Evolutionary conservation across 1,284 basidiomycete genomes (phyloP).

Genomic region (Lentinula novae-zelandiae): DNA sequence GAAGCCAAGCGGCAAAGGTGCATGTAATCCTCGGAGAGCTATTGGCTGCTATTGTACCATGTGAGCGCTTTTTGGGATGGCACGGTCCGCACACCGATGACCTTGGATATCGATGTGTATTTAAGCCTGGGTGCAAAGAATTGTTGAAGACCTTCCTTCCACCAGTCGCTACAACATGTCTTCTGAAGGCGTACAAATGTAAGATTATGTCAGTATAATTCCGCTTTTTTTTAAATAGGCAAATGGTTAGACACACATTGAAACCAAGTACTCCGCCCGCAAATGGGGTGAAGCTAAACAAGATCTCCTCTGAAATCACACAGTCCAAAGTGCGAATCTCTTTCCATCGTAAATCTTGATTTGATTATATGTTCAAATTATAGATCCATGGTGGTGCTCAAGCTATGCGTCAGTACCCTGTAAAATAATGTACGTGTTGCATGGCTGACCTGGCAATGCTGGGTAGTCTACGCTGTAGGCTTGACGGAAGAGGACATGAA

Average conservation of each 20-base stretch:
- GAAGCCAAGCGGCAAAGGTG: too few relatives aligned
- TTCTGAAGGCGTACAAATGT: constrained; percentile 56
- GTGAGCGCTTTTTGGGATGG: not conserved
- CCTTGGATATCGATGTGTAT: not conserved
- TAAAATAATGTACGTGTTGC: not conserved
- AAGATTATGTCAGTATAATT: constrained; percentile 3
- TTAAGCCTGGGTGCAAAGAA: not conserved
- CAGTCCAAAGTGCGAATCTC: constrained; percentile 56
- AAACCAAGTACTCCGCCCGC: constrained; percentile 23
- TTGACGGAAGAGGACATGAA: constrained; percentile 77
- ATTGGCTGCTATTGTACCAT: not conserved
- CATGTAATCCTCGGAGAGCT: not conserved
- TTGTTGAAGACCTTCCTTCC: too few relatives aligned
- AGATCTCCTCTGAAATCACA: constrained; percentile 63
- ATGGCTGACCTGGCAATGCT: constrained; percentile 6
- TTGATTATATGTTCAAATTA: not conserved
- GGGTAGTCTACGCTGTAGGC: constrained; percentile 71
- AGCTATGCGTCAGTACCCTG: constrained; percentile 65
- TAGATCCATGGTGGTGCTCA: constrained; percentile 74
- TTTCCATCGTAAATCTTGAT: not conserved
- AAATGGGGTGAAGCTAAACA: constrained; percentile 52
- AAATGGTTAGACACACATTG: constrained; percentile 35
- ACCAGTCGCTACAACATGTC: too few relatives aligned
- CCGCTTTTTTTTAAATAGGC: not conserved
- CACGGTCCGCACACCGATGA: not conserved